phyloP scores from a whole-genome alignment of 345 rosid genomes.

The Bruguiera gymnorhiza region DNA sequence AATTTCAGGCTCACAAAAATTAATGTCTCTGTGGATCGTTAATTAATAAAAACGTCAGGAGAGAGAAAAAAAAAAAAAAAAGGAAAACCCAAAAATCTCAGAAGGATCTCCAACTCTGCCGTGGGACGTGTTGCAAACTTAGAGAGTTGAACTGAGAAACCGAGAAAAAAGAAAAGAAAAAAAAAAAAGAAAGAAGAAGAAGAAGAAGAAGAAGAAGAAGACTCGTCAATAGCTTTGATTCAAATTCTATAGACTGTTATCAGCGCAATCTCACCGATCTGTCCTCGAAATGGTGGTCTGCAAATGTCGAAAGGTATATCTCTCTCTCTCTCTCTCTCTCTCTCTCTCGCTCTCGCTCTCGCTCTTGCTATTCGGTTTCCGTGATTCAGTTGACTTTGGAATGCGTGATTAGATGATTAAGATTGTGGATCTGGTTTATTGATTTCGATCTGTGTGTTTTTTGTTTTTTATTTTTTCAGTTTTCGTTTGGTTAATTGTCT shows the following conservation, averaged over 20 bases:
- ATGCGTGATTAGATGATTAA: neutral
- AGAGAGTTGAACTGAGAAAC: constrained; percentile 2
- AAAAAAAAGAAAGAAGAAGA: neutral
- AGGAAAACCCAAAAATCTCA: too few relatives aligned
- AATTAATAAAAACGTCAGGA: too few relatives aligned
- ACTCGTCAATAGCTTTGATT: neutral
- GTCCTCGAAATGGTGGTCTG: constrained; percentile 32
- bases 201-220: neutral
- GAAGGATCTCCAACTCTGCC: too few relatives aligned
- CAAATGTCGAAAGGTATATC: constrained; percentile 31
- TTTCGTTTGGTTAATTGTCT: too few relatives aligned
- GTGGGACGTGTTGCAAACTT: neutral
- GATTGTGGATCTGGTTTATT: constrained; percentile 23
- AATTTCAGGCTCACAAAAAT: too few relatives aligned
- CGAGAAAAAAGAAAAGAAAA: neutral
- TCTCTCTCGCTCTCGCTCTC: too few relatives aligned
- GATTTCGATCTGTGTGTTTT: neutral
- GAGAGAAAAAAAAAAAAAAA: too few relatives aligned
- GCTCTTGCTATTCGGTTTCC: neutral
- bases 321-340: neutral
- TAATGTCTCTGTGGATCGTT: too few relatives aligned
- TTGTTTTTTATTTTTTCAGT: neutral
- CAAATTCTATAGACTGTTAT: neutral
- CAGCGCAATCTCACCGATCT: neutral
- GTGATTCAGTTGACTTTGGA: neutral